Percentiles rank a stretch among this genome's conserved stretches.
phyloP scores from a whole-genome alignment of 345 rosid species.

The Turnera subulata region DNA sequence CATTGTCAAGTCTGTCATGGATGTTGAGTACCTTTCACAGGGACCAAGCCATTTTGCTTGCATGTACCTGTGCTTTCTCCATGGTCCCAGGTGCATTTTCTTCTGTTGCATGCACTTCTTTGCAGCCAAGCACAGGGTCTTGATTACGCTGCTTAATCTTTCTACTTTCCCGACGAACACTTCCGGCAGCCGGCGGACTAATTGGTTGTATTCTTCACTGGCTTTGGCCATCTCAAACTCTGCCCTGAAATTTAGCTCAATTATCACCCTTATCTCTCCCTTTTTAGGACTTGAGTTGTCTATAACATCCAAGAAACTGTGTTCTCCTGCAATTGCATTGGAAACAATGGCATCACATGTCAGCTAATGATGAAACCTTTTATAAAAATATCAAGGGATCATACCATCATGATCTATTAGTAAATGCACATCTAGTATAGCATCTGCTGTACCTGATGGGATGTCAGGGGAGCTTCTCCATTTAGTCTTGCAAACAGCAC shows the following conservation, averaged over 20 bases:
- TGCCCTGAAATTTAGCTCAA: slow-evolving; percentile 42
- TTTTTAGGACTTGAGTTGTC: slow-evolving; percentile 27
- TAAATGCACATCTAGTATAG: not conserved
- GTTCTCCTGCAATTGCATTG: slow-evolving; percentile 30
- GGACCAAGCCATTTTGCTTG: slow-evolving; percentile 49
- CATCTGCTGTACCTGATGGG: slow-evolving; percentile 23
- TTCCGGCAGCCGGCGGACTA: slow-evolving; percentile 38
- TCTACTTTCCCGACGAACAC: slow-evolving; percentile 49
- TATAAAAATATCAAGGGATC: no score
- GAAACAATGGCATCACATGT: no score
- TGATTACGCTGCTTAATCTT: slow-evolving; percentile 34
- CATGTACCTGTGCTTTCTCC: slow-evolving; percentile 57
- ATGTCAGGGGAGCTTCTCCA: slow-evolving; percentile 27
- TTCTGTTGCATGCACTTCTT: slow-evolving; percentile 57
- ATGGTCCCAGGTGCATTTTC: slow-evolving; percentile 57
- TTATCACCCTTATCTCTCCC: slow-evolving; percentile 38
- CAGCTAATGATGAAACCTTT: not conserved
- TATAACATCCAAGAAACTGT: slow-evolving; percentile 35
- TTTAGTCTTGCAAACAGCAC: slow-evolving; percentile 26
- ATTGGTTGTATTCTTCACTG: slow-evolving; percentile 38
- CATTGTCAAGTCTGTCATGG: slow-evolving; percentile 15
- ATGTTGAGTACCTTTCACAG: slow-evolving; percentile 27
- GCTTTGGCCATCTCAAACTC: slow-evolving; percentile 56
- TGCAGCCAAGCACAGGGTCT: slow-evolving; percentile 40
- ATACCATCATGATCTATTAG: no score